Base-by-base conservation (phyloP, 75 land plant species). In the Selaginella moellendorffii region DNA sequence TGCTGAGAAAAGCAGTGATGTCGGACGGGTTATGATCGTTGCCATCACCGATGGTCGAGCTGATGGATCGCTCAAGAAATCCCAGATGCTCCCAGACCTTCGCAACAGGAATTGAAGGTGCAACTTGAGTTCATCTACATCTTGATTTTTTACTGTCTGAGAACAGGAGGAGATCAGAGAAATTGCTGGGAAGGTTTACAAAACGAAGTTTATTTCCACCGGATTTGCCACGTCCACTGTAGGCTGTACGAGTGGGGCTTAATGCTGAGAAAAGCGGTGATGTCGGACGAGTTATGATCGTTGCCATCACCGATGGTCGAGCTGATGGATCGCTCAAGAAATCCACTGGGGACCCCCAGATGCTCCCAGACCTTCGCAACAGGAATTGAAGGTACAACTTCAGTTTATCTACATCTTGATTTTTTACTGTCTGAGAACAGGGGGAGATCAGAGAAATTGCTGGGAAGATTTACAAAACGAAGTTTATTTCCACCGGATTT, bases 201-300 rank as follows among this genome's bases (percentile, higher is more conserved):
- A 85, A 76, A 80, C 89, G 27, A 93, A 88, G 77, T 93, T 93
- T 66, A 82, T 93, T 10, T 93, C 98, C 0, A 93, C 98, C 17
- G 98, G 98, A 18, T 93, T 93, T 74, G 98, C 98, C 31, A n/a
- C n/a, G n/a, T n/a, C n/a, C n/a, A n/a, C n/a, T n/a, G n/a, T n/a
- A 89, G 96, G 98, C 98, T 65, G 98, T 93, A 61, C 75, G 98
- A 65, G 98, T 93, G 24, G 98, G 98, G 22, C 28, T 93, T 53
- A 93, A 88, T 80, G 98, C 98, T 51, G 98, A 93, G 68, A 93
- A 93, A 63, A 93, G 96, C 72, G 98, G 98, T 30, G 98, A 93
- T 77, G 98, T 93, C 64, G 98, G 98, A 52, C 82, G 98, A 28
- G 65, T 88, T 30, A 93, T 93, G 98, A 93, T 93, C 68, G 98